phyloP scores from a whole-genome alignment of 257 asterid species.

The Catharanthus roseus region DNA sequence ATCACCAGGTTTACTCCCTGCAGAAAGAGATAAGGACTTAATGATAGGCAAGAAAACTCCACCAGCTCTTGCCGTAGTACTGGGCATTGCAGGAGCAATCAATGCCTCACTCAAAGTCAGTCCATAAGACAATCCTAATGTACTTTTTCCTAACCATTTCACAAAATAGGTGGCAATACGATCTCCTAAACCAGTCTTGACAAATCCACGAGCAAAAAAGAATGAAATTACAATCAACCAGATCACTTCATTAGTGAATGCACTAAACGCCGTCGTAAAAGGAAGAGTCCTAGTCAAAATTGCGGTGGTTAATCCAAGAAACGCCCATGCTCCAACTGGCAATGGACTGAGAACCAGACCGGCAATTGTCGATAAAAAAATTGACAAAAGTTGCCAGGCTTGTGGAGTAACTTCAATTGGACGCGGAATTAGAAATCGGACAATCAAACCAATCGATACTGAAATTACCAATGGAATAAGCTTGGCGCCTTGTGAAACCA shows the following conservation, averaged over 20 bases:
- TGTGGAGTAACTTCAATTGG: conserved; percentile 73
- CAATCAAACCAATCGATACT: conserved; percentile 53
- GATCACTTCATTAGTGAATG: conserved; percentile 88
- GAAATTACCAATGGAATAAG: conserved; percentile 56
- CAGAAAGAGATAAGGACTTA: conserved; percentile 71
- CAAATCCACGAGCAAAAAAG: conserved; percentile 89
- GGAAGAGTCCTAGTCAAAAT: conserved; percentile 59
- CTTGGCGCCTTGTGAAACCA: conserved; percentile 55
- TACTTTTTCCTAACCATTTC: conserved; percentile 87
- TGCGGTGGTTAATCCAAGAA: conserved; percentile 68
- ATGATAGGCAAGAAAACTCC: conserved; percentile 91
- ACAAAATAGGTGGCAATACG: conserved; percentile 85
- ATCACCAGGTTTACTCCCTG: conserved; percentile 76
- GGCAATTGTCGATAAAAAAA: conserved; percentile 80
- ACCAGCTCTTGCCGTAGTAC: conserved; percentile 97
- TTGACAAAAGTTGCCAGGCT: conserved; percentile 85
- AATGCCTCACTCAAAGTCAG: conserved; percentile 82
- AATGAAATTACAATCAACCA: conserved; percentile 90
- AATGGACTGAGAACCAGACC: conserved; percentile 82
- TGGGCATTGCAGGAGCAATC: conserved; percentile 98
- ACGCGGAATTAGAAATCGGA: conserved; percentile 64
- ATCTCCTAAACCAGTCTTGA: conserved; percentile 90
- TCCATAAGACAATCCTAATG: conserved; percentile 88
- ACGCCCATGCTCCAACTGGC: conserved; percentile 98
- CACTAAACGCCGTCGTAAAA: conserved; percentile 66